Evolutionary conservation across 2,329 filamentous ascomycete genomes (phyloP), one percentile per base, ranked within the genome.

Genomic region (Venturia oleaginea): DNA sequence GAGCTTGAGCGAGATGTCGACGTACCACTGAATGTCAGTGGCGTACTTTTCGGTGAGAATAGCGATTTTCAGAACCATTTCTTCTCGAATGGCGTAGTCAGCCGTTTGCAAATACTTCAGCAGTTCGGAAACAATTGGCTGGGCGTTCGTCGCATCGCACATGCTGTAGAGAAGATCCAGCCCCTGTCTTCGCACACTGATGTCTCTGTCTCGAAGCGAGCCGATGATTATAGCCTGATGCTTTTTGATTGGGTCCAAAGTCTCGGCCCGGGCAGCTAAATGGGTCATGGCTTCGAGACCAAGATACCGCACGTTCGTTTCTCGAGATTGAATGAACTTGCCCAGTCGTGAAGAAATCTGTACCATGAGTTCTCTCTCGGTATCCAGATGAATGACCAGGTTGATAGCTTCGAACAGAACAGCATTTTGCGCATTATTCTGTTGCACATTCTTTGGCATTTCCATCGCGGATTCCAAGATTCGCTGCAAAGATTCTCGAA

Each of bases 31-130:
- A 24, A 96, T 91, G 72, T 99, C 94, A 0, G 92, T 97, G 30
- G 94, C 94, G 74, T 99, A 99, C 74, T 97, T 97, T 75, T 99
- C 94, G 0, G 95, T 97, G 68, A 99, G 77, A 72, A 99, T 99
- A 62, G 94, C 94, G 76, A 99, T 96, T 79, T 99, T 99, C 67
- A 99, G 81, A 4, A 97, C 94, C 94, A 99, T 99, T 76, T 99
- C 94, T 78, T 99, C 95, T 68, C 95, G 86, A 71, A 99, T 97
- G 5, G 93, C 93, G 75, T 96, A 99, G 76, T 99, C 94, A 59
- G 94, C 94, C 64, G 91, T 96, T 72, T 97, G 93, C 10, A 99
- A 84, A 75, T 97, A 97, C 69, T 93, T 91, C 63, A 99, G 79
- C 61, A 99, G 86, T 78, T 99, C 94, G 66, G 90, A 89, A 46